Evolutionary conservation across 2,329 filamentous ascomycete species (phyloP).

Genomic region (Scedosporium apiospermum): DNA sequence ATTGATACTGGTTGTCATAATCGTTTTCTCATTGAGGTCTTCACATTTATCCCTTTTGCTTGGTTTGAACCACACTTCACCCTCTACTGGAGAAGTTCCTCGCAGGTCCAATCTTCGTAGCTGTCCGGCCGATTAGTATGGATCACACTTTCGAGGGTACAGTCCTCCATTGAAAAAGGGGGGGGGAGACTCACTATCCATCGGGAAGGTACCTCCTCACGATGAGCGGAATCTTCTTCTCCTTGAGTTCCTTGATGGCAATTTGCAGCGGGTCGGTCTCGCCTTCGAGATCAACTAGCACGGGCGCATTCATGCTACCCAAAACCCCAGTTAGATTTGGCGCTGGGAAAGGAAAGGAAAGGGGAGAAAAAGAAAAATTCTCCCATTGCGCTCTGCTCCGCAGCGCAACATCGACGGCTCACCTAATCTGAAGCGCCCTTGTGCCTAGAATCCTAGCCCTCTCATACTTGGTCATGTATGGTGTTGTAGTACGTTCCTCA

Average conservation of each 20-base stretch:
- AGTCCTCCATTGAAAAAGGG: neutral
- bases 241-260: constrained; percentile 90
- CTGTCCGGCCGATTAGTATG: constrained; percentile 31
- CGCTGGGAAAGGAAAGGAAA: constrained; percentile 6
- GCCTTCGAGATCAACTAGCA: constrained; percentile 91
- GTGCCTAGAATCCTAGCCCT: constrained; percentile 87
- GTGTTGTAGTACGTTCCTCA: constrained; percentile 82
- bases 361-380: neutral
- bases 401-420: constrained; percentile 18
- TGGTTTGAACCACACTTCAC: neutral
- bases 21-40: neutral
- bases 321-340: constrained; percentile 10
- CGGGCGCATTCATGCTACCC: constrained; percentile 87
- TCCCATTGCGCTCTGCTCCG: neutral
- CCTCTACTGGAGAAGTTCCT: constrained; percentile 68
- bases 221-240: constrained; percentile 97
- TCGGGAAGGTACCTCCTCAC: constrained; percentile 93
- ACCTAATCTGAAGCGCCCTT: constrained; percentile 92
- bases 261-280: constrained; percentile 97
- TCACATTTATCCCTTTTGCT: neutral
- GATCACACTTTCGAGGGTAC: neutral
- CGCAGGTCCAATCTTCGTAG: constrained; percentile 99
- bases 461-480: constrained; percentile 99
- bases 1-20: neutral
- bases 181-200: constrained; percentile 62